Conservation (phyloP, 306 rosid genomes). For the Biancaea sappan region DNA sequence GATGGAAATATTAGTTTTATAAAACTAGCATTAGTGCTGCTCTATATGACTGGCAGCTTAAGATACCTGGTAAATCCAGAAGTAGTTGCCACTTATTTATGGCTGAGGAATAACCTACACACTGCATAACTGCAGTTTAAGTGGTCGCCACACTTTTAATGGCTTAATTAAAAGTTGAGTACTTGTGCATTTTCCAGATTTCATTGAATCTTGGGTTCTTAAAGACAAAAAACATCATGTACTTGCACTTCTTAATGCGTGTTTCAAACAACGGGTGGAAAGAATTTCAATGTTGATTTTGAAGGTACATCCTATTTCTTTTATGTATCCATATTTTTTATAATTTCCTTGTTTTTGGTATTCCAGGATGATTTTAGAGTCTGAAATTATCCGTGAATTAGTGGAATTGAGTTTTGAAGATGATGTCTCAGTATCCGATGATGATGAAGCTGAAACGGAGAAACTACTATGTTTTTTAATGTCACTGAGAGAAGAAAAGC, state of each 20-base stretch:
- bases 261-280: slow-evolving; percentile 4
- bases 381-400: slow-evolving; percentile 57
- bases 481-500: slow-evolving; percentile 61
- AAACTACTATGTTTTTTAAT: slow-evolving; percentile 59
- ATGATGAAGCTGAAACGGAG: slow-evolving; percentile 67
- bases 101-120: neutral
- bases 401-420: slow-evolving; percentile 53
- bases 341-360: slow-evolving; percentile 26
- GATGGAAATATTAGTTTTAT: too few species aligned
- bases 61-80: neutral
- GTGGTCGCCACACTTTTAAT: neutral
- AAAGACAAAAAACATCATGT: neutral
- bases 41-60: neutral
- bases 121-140: neutral
- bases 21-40: neutral
- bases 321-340: neutral
- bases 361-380: slow-evolving; percentile 77
- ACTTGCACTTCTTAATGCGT: slow-evolving; percentile 8
- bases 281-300: slow-evolving; percentile 26
- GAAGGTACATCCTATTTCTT: slow-evolving; percentile 5
- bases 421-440: slow-evolving; percentile 49
- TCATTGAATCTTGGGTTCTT: neutral
- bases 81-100: neutral
- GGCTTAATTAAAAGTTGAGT: neutral
- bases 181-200: slow-evolving; percentile 3